A percentile compares a stretch with the other conserved stretches of the same genome.
Conservation (phyloP, 164 flowering plant species). For the Malania oleifera region DNA sequence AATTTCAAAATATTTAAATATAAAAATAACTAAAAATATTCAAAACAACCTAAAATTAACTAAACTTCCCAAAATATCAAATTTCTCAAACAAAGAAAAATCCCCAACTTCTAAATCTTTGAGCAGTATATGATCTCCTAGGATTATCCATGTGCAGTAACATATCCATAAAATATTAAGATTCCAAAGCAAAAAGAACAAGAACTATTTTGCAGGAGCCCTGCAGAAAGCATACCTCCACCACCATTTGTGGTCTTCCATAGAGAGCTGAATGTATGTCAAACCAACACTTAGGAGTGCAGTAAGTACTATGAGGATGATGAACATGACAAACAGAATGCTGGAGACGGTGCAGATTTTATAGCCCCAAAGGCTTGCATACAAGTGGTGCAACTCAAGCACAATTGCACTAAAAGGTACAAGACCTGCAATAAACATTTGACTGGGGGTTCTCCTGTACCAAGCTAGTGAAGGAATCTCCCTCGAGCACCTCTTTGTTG, state of each 20-base stretch:
- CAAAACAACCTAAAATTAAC: no score
- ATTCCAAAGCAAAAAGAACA: background rate
- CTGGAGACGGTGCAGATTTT: conserved; percentile 47
- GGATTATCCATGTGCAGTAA: no score
- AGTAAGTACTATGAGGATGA: conserved; percentile 51
- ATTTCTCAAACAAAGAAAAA: no score
- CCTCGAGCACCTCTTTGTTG: conserved; percentile 43
- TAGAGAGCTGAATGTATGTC: conserved; percentile 74
- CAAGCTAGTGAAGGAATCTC: conserved; percentile 64
- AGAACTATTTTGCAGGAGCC: no score
- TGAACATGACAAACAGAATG: conserved; percentile 47
- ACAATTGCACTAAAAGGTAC: conserved; percentile 62
- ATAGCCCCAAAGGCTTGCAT: conserved; percentile 69
- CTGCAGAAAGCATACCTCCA: conserved; percentile 99
- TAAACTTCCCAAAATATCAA: no score
- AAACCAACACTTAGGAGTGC: conserved; percentile 51
- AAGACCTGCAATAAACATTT: conserved; percentile 69
- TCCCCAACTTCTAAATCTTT: no score
- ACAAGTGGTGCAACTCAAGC: conserved; percentile 61
- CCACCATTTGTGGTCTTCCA: conserved; percentile 83
- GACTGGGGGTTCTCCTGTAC: conserved; percentile 55
- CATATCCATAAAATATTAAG: no score
- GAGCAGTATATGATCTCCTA: no score
- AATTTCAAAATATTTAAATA: no score
- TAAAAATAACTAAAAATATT: no score